Evolutionary conservation across 2,329 filamentous ascomycete species (phyloP).

Genomic region (Fusarium falciforme): DNA sequence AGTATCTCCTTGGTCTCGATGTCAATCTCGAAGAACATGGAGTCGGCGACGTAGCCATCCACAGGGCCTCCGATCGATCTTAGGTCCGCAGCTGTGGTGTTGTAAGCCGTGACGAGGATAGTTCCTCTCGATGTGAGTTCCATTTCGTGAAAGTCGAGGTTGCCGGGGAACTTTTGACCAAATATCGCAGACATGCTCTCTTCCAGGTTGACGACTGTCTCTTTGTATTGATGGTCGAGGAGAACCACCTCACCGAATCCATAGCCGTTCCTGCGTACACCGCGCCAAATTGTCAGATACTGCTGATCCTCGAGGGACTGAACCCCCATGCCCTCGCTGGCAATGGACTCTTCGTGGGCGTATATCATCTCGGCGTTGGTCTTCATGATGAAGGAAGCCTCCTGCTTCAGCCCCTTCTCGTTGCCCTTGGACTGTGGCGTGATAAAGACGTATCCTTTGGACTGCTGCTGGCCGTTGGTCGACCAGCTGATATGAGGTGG

Average conservation of each 20-base stretch:
- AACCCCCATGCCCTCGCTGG: slow-evolving; percentile 39
- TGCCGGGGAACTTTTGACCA: neutral
- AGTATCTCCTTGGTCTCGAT: slow-evolving; percentile 52
- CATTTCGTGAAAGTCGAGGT: slow-evolving; percentile 40
- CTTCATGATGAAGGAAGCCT: slow-evolving; percentile 38
- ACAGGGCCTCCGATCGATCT: slow-evolving; percentile 26
- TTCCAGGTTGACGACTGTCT: slow-evolving; percentile 19
- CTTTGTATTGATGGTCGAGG: slow-evolving; percentile 46
- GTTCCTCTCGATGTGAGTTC: slow-evolving; percentile 37
- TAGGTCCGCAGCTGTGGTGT: slow-evolving; percentile 35
- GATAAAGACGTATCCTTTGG: slow-evolving; percentile 44
- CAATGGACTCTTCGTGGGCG: slow-evolving; percentile 18
- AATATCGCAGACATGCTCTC: slow-evolving; percentile 7
- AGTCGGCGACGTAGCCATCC: slow-evolving; percentile 42
- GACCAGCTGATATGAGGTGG: slow-evolving; percentile 36
- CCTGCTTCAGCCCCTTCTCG: slow-evolving; percentile 19
- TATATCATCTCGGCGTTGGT: slow-evolving; percentile 47
- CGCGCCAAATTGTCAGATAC: slow-evolving; percentile 47
- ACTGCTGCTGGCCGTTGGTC: slow-evolving; percentile 27
- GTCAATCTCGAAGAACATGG: slow-evolving; percentile 56
- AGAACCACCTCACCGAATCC: slow-evolving; percentile 48
- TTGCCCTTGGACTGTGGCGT: slow-evolving; percentile 29
- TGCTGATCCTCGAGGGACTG: slow-evolving; percentile 46
- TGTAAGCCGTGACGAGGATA: slow-evolving; percentile 41
- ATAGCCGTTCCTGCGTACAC: slow-evolving; percentile 40